Conservation (phyloP, 2,329 filamentous ascomycete genomes). For the Cadophora sp. region DNA sequence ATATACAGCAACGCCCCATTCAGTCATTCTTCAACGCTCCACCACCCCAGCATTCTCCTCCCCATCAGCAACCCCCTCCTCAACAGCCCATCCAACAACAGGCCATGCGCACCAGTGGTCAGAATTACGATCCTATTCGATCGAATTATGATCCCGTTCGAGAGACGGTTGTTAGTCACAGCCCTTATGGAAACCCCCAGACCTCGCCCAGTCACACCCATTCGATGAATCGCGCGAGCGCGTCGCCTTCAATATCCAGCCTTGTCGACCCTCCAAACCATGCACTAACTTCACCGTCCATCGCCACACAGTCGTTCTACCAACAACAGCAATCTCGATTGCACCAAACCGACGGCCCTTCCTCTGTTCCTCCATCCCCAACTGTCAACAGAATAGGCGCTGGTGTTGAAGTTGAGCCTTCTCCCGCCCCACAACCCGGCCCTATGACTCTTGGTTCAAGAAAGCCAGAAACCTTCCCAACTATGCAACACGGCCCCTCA, state of each 20-base stretch:
- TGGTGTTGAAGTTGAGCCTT: constrained; percentile 29
- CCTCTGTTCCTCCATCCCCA: constrained; percentile 43
- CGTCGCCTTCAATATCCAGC: constrained; percentile 90
- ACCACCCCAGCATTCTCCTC: constrained; percentile 23
- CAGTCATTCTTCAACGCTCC: constrained; percentile 40
- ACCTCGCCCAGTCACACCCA: constrained; percentile 52
- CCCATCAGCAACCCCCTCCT: not conserved
- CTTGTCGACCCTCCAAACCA: constrained; percentile 75
- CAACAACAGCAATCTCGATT: constrained; percentile 40
- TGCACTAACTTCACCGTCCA: constrained; percentile 41
- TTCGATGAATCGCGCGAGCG: constrained; percentile 74
- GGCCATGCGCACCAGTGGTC: constrained; percentile 71
- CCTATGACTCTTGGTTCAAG: constrained; percentile 25
- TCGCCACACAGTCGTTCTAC: constrained; percentile 45
- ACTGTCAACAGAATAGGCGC: constrained; percentile 38
- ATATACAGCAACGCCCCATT: constrained; percentile 44
- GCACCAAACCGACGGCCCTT: constrained; percentile 34
- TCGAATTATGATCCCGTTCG: constrained; percentile 71
- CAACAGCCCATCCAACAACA: constrained; percentile 25
- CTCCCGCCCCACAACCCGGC: constrained; percentile 37
- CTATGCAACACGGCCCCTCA: constrained; percentile 31
- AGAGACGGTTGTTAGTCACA: constrained; percentile 60
- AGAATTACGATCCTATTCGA: constrained; percentile 89
- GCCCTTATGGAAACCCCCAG: constrained; percentile 52
- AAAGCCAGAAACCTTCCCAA: constrained; percentile 25